These are phyloP conservation scores for Leccinum ochraceum DNA, from an alignment of 768 basidiomycete species.

Conservation along the genomic window DNA sequence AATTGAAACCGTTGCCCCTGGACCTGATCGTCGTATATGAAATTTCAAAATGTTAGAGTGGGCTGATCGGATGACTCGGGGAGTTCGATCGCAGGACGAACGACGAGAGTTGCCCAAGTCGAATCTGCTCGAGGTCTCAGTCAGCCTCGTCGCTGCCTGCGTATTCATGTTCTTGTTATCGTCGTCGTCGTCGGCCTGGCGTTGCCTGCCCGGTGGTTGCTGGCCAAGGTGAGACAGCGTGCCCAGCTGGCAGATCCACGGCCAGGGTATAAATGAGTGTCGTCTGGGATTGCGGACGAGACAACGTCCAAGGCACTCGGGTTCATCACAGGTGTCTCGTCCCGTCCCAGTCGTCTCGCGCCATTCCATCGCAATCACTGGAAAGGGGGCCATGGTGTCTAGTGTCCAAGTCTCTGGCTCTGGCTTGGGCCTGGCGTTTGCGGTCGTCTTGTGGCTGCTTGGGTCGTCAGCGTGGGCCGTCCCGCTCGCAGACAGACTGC, in stretches of 20 bases:
- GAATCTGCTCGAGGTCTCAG: neutral
- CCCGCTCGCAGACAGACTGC: neutral
- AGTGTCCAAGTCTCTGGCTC: neutral
- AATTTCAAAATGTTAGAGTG: neutral
- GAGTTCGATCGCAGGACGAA: neutral
- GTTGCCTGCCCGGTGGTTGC: neutral
- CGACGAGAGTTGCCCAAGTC: neutral
- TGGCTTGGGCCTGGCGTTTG: neutral
- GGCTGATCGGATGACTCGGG: neutral
- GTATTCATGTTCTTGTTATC: neutral
- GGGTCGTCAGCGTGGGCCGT: neutral
- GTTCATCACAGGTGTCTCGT: neutral
- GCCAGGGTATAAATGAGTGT: neutral
- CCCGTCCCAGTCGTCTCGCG: neutral
- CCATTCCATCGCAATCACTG: neutral
- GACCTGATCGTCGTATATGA: neutral
- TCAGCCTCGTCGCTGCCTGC: neutral
- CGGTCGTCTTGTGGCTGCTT: neutral
- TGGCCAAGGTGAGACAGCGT: neutral
- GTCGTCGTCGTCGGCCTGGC: neutral
- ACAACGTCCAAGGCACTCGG: neutral
- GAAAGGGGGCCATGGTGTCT: neutral
- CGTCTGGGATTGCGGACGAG: neutral
- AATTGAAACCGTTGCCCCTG: neutral
- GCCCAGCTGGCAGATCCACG: neutral